Percentiles rank a stretch among this genome's conserved stretches.
Conservation (phyloP, 2,329 filamentous ascomycete genomes). For the Penicillium sp. region DNA sequence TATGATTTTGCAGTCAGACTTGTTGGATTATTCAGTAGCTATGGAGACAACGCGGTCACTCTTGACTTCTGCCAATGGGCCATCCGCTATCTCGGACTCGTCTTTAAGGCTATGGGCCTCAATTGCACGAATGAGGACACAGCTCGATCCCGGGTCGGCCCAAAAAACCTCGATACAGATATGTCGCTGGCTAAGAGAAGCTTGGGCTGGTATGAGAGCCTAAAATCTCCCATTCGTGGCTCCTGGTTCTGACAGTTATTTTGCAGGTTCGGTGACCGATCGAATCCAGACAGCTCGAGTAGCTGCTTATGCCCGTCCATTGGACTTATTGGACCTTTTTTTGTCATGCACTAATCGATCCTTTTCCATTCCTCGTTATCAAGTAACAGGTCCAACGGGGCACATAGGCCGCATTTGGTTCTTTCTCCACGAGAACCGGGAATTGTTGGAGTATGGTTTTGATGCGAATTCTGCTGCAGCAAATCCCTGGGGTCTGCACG, state of each 20-base stretch:
- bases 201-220: constrained; percentile 72
- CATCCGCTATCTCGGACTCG: constrained; percentile 74
- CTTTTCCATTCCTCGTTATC: constrained; percentile 21
- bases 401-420: constrained; percentile 40
- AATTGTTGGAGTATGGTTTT: constrained; percentile 51
- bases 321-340: constrained; percentile 67
- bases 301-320: constrained; percentile 60
- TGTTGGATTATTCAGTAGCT: constrained; percentile 67
- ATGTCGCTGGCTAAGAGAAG: constrained; percentile 75
- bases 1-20: constrained; percentile 60
- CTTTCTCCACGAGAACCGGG: constrained; percentile 36
- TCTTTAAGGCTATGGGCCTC: constrained; percentile 70
- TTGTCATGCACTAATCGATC: constrained; percentile 62
- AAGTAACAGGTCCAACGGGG: constrained; percentile 26
- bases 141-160: constrained; percentile 65
- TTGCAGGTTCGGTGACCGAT: constrained; percentile 55
- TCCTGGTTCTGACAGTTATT: constrained; percentile 11
- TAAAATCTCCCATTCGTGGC: background rate
- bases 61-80: constrained; percentile 73
- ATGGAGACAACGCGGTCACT: constrained; percentile 70
- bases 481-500: constrained; percentile 25
- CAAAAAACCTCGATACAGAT: constrained; percentile 67
- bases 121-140: constrained; percentile 64
- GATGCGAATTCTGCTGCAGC: constrained; percentile 26
- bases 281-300: constrained; percentile 63